phyloP scores from a whole-genome alignment of 2,329 filamentous ascomycete species.

The Lachnellula arida region DNA sequence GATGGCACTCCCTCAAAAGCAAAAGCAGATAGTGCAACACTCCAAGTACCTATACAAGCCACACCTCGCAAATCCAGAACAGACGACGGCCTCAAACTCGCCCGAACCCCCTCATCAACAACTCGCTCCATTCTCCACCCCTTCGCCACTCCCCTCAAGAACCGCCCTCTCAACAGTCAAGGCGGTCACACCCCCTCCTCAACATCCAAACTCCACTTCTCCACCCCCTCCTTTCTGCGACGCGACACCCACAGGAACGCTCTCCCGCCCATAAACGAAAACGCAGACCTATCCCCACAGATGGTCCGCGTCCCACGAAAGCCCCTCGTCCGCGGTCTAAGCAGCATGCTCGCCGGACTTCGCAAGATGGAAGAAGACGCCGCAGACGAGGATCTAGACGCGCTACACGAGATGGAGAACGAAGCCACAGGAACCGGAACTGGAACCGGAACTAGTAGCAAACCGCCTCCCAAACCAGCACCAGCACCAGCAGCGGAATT shows the following conservation, averaged over 20 bases:
- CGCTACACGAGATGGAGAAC: conserved; percentile 65
- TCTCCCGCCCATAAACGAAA: conserved; percentile 52
- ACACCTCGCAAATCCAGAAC: conserved; percentile 32
- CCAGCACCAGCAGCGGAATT: conserved; percentile 22
- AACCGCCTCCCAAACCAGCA: conserved; percentile 15
- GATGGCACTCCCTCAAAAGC: conserved; percentile 35
- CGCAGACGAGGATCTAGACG: conserved; percentile 69
- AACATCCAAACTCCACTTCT: conserved; percentile 53
- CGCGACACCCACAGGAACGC: conserved; percentile 40
- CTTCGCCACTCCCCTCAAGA: conserved; percentile 62
- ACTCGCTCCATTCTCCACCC: conserved; percentile 58
- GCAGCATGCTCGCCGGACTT: conserved; percentile 67
- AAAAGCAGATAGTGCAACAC: conserved; percentile 24
- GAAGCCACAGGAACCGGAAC: conserved; percentile 30
- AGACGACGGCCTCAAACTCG: conserved; percentile 15
- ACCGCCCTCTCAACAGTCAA: conserved; percentile 36
- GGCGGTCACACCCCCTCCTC: conserved; percentile 44
- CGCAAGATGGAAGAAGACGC: conserved; percentile 65
- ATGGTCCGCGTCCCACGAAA: conserved; percentile 50
- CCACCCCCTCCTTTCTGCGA: conserved; percentile 67
- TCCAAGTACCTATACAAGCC: conserved; percentile 32
- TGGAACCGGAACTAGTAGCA: neutral
- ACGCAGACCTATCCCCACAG: conserved; percentile 44
- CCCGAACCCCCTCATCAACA: conserved; percentile 45
- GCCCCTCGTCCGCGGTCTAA: conserved; percentile 64